phyloP scores from a whole-genome alignment of 345 rosid species.

The Brassica nigra region DNA sequence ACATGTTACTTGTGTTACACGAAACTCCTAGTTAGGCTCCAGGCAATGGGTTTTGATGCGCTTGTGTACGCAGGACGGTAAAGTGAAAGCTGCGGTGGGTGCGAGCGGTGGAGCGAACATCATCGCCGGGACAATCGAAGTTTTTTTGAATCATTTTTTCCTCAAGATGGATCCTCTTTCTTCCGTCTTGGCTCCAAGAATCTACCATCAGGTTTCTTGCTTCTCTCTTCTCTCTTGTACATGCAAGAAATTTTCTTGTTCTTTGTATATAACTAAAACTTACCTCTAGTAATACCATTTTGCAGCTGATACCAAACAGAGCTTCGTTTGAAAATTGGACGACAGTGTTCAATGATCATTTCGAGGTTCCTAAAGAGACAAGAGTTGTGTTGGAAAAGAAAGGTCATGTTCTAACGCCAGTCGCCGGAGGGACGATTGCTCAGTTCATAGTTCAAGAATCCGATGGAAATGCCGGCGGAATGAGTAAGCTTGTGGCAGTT shows the following conservation, averaged over 20 bases:
- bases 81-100: conserved; percentile 59
- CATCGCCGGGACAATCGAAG: conserved; percentile 55
- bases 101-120: conserved; percentile 68
- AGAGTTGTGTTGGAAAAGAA: conserved; percentile 46
- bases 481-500: conserved; percentile 49
- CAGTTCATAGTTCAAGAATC: conserved; percentile 54
- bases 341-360: conserved; percentile 46
- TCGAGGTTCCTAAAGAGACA: conserved; percentile 44
- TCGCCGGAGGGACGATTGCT: conserved; percentile 49
- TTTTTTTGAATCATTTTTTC: conserved; percentile 57
- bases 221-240: not conserved
- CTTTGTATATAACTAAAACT: not conserved
- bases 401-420: conserved; percentile 51
- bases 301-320: conserved; percentile 55
- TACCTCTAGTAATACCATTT: not conserved
- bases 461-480: conserved; percentile 13
- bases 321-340: conserved; percentile 64
- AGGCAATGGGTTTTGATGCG: not conserved
- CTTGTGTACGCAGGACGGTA: conserved; percentile 45
- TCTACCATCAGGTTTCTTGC: conserved; percentile 59
- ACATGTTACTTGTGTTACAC: conserved; percentile 2
- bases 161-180: conserved; percentile 60
- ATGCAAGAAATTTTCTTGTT: not conserved
- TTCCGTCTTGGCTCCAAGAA: conserved; percentile 57
- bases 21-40: not conserved